Conservation (phyloP, 1,284 basidiomycete species). For the Binderoboletus segoi region DNA sequence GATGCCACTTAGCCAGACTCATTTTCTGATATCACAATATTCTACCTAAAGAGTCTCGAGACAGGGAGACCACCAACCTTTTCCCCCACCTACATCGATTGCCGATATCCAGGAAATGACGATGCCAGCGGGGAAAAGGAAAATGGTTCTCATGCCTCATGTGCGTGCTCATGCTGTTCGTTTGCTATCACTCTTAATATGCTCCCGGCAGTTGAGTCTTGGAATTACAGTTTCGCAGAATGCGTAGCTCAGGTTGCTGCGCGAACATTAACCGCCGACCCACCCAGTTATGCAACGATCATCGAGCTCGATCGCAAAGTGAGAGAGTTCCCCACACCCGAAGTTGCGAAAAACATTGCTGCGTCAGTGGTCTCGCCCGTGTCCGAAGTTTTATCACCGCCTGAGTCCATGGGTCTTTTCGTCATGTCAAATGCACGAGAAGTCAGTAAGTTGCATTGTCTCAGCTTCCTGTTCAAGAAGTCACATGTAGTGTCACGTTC, state of each 20-base stretch:
- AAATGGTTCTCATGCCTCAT: slow-evolving; percentile 22
- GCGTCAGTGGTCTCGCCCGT: slow-evolving; percentile 20
- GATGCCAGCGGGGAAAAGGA: slow-evolving; percentile 31
- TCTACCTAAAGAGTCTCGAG: slow-evolving; percentile 48
- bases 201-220: slow-evolving; percentile 51
- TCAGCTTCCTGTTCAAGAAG: neutral
- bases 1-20: slow-evolving; percentile 10
- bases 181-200: neutral
- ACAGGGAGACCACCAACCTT: slow-evolving; percentile 68
- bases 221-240: slow-evolving; percentile 68
- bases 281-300: slow-evolving; percentile 65
- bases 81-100: slow-evolving; percentile 59
- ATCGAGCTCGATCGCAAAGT: slow-evolving; percentile 74
- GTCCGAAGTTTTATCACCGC: slow-evolving; percentile 28
- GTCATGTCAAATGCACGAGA: slow-evolving; percentile 56
- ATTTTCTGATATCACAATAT: too few relatives aligned
- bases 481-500: slow-evolving; percentile 4
- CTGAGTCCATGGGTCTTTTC: slow-evolving; percentile 51
- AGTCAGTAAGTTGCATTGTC: slow-evolving; percentile 46
- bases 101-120: slow-evolving; percentile 50
- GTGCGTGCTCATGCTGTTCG: slow-evolving; percentile 18
- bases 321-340: slow-evolving; percentile 64
- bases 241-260: slow-evolving; percentile 65
- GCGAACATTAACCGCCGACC: slow-evolving; percentile 62
- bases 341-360: slow-evolving; percentile 40